Conservation (phyloP, 306 rosid species). For the Trichosanthes truncata region DNA sequence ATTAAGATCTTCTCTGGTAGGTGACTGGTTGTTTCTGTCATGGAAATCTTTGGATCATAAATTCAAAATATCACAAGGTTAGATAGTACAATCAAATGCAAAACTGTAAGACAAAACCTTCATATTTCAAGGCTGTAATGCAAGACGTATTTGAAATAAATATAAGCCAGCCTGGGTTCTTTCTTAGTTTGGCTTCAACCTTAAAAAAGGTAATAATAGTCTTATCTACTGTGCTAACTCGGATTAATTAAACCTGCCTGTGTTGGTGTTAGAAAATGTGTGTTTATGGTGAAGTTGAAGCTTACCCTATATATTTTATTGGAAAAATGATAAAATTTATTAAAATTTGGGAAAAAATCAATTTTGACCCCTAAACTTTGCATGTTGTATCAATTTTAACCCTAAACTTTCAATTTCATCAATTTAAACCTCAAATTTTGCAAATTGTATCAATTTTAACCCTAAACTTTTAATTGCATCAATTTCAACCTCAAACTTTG, state of each 20-base stretch:
- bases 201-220: too few species aligned
- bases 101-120: background rate
- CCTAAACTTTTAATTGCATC: too few species aligned
- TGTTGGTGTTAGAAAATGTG: background rate
- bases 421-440: too few species aligned
- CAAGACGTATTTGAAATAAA: background rate
- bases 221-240: background rate
- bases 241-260: background rate
- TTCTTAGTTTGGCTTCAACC: too few species aligned
- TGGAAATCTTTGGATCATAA: background rate
- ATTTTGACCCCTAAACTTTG: too few species aligned
- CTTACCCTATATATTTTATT: background rate
- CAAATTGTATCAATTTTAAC: too few species aligned
- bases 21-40: background rate
- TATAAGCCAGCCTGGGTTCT: background rate
- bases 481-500: too few species aligned
- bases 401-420: too few species aligned
- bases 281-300: background rate
- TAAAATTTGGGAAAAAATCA: too few species aligned
- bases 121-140: background rate
- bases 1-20: background rate
- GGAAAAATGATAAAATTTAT: background rate
- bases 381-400: too few species aligned
- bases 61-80: background rate
- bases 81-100: background rate